These are phyloP conservation scores for Taiozyma sp. DNA, from an alignment of 1,139 yeast species.

Conservation along the genomic window DNA sequence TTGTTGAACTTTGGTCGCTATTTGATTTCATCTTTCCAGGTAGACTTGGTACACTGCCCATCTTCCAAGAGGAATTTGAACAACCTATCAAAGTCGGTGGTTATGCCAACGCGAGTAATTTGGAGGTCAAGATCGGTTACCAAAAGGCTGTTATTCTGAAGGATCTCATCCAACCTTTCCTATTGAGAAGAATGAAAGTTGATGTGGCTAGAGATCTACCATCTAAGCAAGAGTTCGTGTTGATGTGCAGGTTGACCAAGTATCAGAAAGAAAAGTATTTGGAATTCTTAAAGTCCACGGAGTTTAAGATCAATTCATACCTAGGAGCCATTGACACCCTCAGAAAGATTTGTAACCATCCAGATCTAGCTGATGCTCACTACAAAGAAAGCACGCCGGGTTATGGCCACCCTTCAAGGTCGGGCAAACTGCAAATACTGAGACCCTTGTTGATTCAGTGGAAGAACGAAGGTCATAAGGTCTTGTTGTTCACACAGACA, in stretches of 20 bases:
- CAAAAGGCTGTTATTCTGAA: conserved; percentile 91
- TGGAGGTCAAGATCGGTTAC: conserved; percentile 94
- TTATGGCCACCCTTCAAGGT: conserved; percentile 63
- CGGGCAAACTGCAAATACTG: conserved; percentile 91
- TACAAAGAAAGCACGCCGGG: conserved; percentile 35
- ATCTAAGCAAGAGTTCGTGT: conserved; percentile 86
- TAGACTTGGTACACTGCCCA: conserved; percentile 87
- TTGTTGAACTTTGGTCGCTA: conserved; percentile 87
- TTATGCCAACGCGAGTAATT: conserved; percentile 92
- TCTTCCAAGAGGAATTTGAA: conserved; percentile 88
- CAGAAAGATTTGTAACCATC: conserved; percentile 93
- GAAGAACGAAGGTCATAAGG: conserved; percentile 72
- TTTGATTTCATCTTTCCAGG: conserved; percentile 97
- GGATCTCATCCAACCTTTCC: conserved; percentile 84
- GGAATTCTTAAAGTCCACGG: conserved; percentile 70
- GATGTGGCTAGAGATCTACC: conserved; percentile 98
- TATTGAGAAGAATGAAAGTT: conserved; percentile 77
- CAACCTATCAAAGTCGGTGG: conserved; percentile 97
- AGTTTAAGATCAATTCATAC: conserved; percentile 71
- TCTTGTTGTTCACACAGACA: conserved; percentile 83
- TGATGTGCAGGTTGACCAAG: conserved; percentile 80
- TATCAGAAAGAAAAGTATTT: conserved; percentile 71
- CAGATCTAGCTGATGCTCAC: conserved; percentile 71
- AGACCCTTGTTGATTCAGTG: conserved; percentile 70
- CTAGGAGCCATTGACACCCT: conserved; percentile 85